These are phyloP conservation scores for Solanum sejunctum DNA, from an alignment of 257 asterid genomes.

Conservation along the genomic window DNA sequence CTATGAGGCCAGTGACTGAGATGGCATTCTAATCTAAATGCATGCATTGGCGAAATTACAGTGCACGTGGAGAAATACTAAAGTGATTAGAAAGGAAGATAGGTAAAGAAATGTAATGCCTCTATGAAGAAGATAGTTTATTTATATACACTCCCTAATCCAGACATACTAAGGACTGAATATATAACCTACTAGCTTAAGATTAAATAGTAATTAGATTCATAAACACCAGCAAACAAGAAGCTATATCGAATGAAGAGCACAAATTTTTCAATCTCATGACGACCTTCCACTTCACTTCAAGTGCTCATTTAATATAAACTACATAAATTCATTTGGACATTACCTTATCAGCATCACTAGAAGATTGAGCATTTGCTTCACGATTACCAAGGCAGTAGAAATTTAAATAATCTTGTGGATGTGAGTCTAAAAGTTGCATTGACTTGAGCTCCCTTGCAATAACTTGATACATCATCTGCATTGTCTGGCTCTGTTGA, in stretches of 20 bases:
- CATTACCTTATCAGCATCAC: conserved; percentile 54
- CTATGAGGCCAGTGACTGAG: not conserved
- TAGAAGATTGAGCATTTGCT: conserved; percentile 24
- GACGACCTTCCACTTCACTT: not conserved
- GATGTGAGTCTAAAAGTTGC: conserved; percentile 48
- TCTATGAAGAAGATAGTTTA: not conserved
- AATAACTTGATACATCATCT: conserved; percentile 66
- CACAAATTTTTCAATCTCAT: not conserved
- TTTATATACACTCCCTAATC: not conserved
- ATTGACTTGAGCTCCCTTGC: conserved; percentile 57
- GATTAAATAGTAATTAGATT: not conserved
- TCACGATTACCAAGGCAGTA: conserved; percentile 88
- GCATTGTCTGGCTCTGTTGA: conserved; percentile 67
- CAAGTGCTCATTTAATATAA: not conserved
- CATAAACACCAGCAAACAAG: not conserved
- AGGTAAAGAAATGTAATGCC: not conserved
- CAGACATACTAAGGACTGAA: not conserved
- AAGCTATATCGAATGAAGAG: not conserved
- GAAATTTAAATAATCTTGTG: conserved; percentile 74
- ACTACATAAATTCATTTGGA: not conserved
- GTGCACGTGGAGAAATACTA: not conserved
- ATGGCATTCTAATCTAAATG: not conserved
- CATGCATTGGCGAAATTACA: not conserved
- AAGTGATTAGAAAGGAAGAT: not conserved
- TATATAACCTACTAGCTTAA: not conserved